Evolutionary conservation across 768 basidiomycete species (phyloP).

Genomic region (Trametes cinnabarina): DNA sequence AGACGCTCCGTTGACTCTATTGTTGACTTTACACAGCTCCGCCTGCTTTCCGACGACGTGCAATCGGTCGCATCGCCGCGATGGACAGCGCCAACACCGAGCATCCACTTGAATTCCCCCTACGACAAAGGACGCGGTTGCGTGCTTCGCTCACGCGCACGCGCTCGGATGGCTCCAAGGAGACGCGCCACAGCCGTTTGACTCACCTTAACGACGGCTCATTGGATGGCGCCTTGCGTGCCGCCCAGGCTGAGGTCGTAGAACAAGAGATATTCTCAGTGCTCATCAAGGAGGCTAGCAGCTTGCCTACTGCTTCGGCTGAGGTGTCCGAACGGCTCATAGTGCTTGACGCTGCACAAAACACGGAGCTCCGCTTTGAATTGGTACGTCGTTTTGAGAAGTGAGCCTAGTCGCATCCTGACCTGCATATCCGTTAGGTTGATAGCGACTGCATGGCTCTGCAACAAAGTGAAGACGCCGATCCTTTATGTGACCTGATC

Average conservation of each 20-base stretch:
- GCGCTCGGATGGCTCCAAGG: constrained; percentile 33
- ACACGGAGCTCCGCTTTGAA: constrained; percentile 67
- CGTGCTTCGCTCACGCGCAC: constrained; percentile 51
- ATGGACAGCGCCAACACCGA: constrained; percentile 34
- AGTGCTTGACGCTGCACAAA: constrained; percentile 72
- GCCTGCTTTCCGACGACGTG: constrained; percentile 58
- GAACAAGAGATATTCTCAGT: constrained; percentile 79
- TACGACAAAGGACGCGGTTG: constrained; percentile 62
- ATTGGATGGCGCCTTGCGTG: constrained; percentile 51
- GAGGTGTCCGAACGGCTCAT: constrained; percentile 78
- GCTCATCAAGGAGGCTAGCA: constrained; percentile 75
- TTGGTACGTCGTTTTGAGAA: constrained; percentile 45
- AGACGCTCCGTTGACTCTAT: not conserved
- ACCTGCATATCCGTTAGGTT: constrained; percentile 23
- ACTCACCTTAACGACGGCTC: constrained; percentile 32
- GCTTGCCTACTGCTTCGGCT: constrained; percentile 70
- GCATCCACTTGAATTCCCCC: constrained; percentile 55
- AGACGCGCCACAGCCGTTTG: constrained; percentile 39
- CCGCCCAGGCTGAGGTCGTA: constrained; percentile 68
- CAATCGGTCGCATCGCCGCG: constrained; percentile 66
- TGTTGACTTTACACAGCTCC: constrained; percentile 49
- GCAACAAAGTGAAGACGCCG: not conserved
- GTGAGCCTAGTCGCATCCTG: not conserved
- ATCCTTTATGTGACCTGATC: constrained; percentile 60
- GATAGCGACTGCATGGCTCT: constrained; percentile 23